These are phyloP conservation scores for Panaeolus papilionaceus DNA, from an alignment of 768 basidiomycete genomes.

Conservation along the genomic window DNA sequence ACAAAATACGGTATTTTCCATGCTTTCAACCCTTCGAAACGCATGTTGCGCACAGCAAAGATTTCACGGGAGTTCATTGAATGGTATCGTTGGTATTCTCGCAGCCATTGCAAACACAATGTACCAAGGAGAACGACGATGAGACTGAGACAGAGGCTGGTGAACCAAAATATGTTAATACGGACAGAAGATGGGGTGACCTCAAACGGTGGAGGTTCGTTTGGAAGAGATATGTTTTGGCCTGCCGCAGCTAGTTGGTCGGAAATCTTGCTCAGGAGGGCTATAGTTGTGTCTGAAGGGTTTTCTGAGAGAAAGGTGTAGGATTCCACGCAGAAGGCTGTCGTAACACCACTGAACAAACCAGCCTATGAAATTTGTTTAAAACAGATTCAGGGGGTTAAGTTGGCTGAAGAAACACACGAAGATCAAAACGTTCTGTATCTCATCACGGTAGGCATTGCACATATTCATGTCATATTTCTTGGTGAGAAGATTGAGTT, in stretches of 20 bases:
- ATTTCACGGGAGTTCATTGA: constrained; percentile 19
- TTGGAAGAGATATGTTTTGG: constrained; percentile 12
- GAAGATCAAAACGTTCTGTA: constrained; percentile 35
- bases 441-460: constrained; percentile 33
- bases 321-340: constrained; percentile 23
- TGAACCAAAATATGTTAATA: constrained; percentile 27
- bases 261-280: constrained; percentile 12
- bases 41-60: constrained; percentile 23
- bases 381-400: neutral
- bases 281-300: constrained; percentile 12
- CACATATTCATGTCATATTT: constrained; percentile 23
- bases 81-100: constrained; percentile 25
- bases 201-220: neutral
- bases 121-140: constrained; percentile 28
- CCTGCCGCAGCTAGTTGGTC: constrained; percentile 11
- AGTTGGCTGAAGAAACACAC: constrained; percentile 21
- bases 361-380: constrained; percentile 20
- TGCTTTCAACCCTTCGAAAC: constrained; percentile 19
- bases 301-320: constrained; percentile 18
- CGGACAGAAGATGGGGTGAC: constrained; percentile 19
- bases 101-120: constrained; percentile 28
- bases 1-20: constrained; percentile 27
- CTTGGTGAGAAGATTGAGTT: constrained; percentile 1
- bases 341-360: constrained; percentile 23
- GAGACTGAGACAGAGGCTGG: constrained; percentile 27